These are phyloP conservation scores for Esteya vermicola DNA, from an alignment of 2,329 filamentous ascomycete genomes.

Conservation along the genomic window DNA sequence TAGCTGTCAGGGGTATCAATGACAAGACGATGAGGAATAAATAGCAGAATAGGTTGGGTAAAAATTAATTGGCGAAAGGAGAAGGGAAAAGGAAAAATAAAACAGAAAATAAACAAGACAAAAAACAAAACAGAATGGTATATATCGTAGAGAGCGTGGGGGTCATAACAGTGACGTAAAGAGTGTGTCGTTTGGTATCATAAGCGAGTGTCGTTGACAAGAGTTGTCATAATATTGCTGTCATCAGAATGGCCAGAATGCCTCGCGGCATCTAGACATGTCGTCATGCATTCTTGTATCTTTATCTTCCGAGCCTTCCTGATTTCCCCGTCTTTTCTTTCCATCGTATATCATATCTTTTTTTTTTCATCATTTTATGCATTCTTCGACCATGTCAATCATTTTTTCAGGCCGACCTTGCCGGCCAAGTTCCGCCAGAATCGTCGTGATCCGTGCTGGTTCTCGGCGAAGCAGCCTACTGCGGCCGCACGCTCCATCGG, in stretches of 20 bases:
- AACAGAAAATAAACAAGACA: slow-evolving; percentile 1
- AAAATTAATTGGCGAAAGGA: too few relatives aligned
- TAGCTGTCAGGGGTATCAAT: slow-evolving; percentile 5
- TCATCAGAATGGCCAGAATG: not conserved
- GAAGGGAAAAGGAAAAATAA: too few relatives aligned
- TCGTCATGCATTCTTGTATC: too few relatives aligned
- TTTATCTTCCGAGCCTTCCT: not conserved
- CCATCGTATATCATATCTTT: not conserved
- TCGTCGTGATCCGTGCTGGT: slow-evolving; percentile 21
- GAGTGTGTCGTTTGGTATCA: not conserved
- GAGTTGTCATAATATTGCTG: not conserved
- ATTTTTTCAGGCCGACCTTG: slow-evolving; percentile 24
- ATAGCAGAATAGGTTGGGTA: too few relatives aligned
- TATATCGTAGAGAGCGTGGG: not conserved
- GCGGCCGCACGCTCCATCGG: slow-evolving; percentile 58
- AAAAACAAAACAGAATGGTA: not conserved
- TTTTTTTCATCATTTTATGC: not conserved
- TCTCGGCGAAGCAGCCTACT: slow-evolving; percentile 12
- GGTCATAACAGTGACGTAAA: not conserved
- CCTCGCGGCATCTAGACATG: not conserved
- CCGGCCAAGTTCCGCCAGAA: slow-evolving; percentile 35
- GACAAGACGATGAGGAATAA: too few relatives aligned
- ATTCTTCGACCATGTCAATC: too few relatives aligned
- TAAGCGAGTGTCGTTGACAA: not conserved
- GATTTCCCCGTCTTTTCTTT: not conserved